Evolutionary conservation across 202 grass and related monocot species (phyloP).

Genomic region (Carex sylvatica): DNA sequence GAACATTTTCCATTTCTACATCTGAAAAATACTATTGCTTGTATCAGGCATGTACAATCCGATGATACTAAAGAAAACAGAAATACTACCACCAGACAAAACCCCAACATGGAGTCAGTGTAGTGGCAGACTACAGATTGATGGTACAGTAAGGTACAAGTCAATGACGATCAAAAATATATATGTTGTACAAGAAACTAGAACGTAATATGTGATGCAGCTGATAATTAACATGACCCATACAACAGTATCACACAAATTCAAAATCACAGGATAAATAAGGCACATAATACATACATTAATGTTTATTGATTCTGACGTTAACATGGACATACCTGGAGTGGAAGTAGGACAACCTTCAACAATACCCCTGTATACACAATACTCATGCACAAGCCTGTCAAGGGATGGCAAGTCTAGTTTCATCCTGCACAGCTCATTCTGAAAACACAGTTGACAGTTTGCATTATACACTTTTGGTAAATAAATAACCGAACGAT

Average conservation of each 20-base stretch:
- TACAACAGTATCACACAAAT: neutral
- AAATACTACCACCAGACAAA: neutral
- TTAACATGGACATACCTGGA: constrained; percentile 45
- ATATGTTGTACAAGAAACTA: neutral
- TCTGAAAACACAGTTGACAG: constrained; percentile 53
- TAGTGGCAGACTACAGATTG: neutral
- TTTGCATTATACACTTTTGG: constrained; percentile 22
- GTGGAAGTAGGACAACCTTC: constrained; percentile 43
- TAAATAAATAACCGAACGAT: constrained; percentile 17
- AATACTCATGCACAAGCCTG: constrained; percentile 97
- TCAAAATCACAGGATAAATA: neutral
- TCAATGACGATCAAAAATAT: neutral
- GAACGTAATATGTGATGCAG: neutral
- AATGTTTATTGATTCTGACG: neutral
- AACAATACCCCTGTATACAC: constrained; percentile 91
- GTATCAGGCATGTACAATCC: neutral
- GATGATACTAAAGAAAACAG: neutral
- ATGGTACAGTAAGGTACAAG: neutral
- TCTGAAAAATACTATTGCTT: constrained; percentile 15
- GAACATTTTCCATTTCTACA: constrained; percentile 46
- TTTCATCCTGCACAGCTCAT: constrained; percentile 93
- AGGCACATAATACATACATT: neutral
- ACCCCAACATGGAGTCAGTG: neutral
- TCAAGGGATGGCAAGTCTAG: constrained; percentile 79
- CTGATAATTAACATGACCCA: neutral